These are phyloP conservation scores for Anthracocystis panici-leucophaei DNA, from an alignment of 1,284 basidiomycete species.

Conservation along the genomic window DNA sequence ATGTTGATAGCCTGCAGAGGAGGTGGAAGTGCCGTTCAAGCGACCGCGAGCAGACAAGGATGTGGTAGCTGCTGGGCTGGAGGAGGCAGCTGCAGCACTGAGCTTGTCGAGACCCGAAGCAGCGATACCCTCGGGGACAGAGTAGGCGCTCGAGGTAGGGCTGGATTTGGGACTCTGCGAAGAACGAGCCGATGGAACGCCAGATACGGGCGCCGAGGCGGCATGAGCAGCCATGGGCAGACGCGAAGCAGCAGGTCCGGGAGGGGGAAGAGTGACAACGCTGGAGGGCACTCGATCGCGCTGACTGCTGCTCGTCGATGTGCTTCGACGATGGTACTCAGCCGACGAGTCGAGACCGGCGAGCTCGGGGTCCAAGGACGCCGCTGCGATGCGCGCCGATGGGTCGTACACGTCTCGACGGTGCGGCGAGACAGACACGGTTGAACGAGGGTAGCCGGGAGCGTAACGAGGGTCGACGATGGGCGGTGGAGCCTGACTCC, in stretches of 20 bases:
- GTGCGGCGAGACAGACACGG: constrained; percentile 37
- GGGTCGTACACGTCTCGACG: constrained; percentile 33
- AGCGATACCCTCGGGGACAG: constrained; percentile 41
- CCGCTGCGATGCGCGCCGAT: constrained; percentile 22
- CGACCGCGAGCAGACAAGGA: constrained; percentile 36
- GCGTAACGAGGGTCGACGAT: constrained; percentile 40
- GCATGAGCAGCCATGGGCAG: constrained; percentile 15
- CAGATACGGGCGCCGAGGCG: constrained; percentile 46
- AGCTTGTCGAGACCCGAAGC: constrained; percentile 47
- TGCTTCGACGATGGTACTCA: constrained; percentile 43
- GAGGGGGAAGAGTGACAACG: constrained; percentile 22
- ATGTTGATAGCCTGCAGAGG: constrained; percentile 39
- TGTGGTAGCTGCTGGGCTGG: constrained; percentile 16
- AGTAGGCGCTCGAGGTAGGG: constrained; percentile 46
- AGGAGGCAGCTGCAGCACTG: constrained; percentile 20
- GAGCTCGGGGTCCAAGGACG: constrained; percentile 40
- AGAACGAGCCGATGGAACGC: constrained; percentile 40
- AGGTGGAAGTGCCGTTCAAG: constrained; percentile 16
- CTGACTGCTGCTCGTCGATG: constrained; percentile 45
- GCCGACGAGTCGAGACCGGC: constrained; percentile 17
- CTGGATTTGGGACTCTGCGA: constrained; percentile 55
- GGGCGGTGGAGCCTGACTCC: constrained; percentile 27
- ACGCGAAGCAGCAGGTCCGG: constrained; percentile 18
- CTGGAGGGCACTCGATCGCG: constrained; percentile 30
- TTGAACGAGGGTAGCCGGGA: constrained; percentile 33